Evolutionary conservation across 352 stramenopile genomes (phyloP).

Genomic region (Phytophthora sansomeana): DNA sequence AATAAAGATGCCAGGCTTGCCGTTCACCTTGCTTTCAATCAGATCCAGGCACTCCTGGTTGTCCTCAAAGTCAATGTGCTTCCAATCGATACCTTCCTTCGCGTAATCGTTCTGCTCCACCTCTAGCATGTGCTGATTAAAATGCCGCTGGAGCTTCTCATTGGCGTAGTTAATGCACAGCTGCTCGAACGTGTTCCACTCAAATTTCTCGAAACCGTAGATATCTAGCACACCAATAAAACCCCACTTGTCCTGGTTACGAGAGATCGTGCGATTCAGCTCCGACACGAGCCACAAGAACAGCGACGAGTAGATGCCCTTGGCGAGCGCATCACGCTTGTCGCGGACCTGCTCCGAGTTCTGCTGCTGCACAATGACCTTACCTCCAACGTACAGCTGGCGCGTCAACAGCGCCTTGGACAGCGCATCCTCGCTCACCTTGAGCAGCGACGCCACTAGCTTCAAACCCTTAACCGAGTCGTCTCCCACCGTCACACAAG

Average conservation of each 20-base stretch:
- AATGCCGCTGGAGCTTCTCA: constrained; percentile 94
- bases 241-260: constrained; percentile 81
- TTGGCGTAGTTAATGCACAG: constrained; percentile 97
- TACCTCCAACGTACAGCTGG: constrained; percentile 89
- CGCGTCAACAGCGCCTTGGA: constrained; percentile 80
- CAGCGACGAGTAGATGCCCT: constrained; percentile 93
- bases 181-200: constrained; percentile 97
- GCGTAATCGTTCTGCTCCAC: constrained; percentile 98
- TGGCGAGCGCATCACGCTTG: constrained; percentile 91
- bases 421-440: constrained; percentile 81
- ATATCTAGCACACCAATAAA: constrained; percentile 98
- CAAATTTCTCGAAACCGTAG: constrained; percentile 98
- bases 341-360: constrained; percentile 89
- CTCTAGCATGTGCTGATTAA: constrained; percentile 97
- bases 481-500: constrained; percentile 65
- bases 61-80: constrained; percentile 93
- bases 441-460: constrained; percentile 77
- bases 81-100: constrained; percentile 95
- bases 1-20: constrained; percentile 93
- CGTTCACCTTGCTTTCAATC: constrained; percentile 92
- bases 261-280: constrained; percentile 91
- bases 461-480: constrained; percentile 55
- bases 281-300: constrained; percentile 93
- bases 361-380: constrained; percentile 91
- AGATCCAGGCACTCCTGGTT: constrained; percentile 95